phyloP scores from a whole-genome alignment of 1,284 basidiomycete genomes.

The Caloboletus inedulis region DNA sequence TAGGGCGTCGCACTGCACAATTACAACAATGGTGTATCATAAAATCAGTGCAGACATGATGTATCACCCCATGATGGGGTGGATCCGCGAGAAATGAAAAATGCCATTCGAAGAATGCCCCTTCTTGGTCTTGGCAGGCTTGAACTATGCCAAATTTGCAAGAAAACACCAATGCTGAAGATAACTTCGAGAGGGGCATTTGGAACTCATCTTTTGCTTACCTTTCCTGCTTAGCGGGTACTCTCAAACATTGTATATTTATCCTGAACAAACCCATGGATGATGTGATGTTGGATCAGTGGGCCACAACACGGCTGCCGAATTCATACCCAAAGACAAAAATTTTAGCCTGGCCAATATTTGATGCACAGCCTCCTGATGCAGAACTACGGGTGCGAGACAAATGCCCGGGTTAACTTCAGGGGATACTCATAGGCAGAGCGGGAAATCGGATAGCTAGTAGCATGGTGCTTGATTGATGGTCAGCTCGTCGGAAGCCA shows the following conservation, averaged over 20 bases:
- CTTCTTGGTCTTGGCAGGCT: slow-evolving; percentile 31
- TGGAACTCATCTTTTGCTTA: background rate
- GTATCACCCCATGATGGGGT: too few relatives aligned
- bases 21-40: too few relatives aligned
- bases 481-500: too few relatives aligned
- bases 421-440: too few relatives aligned
- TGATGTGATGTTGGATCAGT: background rate
- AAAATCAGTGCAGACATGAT: too few relatives aligned
- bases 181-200: background rate
- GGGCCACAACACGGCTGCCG: background rate
- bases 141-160: background rate
- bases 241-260: background rate
- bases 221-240: background rate
- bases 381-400: too few relatives aligned
- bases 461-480: too few relatives aligned
- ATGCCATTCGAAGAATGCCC: background rate
- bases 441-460: too few relatives aligned
- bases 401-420: too few relatives aligned
- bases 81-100: slow-evolving; percentile 16
- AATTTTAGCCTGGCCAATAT: background rate
- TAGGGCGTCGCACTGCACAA: too few relatives aligned
- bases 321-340: background rate
- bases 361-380: background rate
- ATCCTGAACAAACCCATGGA: background rate
- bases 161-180: background rate